Conservation (phyloP, 1,284 basidiomycete genomes). For the Ganoderma sp. region DNA sequence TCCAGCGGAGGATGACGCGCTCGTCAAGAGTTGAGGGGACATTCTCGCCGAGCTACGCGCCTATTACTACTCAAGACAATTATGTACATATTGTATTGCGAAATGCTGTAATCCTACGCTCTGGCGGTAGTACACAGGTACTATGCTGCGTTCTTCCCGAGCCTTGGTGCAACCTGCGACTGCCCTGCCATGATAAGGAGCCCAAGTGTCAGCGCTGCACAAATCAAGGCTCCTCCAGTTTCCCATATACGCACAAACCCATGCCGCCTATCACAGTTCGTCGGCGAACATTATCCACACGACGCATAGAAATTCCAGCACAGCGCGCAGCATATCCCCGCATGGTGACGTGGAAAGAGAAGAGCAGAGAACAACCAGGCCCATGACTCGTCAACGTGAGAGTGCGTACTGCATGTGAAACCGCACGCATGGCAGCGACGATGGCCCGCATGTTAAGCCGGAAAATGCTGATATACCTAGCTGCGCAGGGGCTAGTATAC, state of each 20-base stretch:
- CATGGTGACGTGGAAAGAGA: not conserved
- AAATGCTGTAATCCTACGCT: not conserved
- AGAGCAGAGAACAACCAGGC: not conserved
- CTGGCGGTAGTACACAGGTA: no score
- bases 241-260: not conserved
- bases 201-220: not conserved
- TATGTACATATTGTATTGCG: no score
- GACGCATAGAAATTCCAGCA: no score
- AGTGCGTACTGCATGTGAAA: not conserved
- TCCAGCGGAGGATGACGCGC: no score
- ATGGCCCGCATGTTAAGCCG: not conserved
- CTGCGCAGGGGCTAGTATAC: not conserved
- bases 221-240: not conserved
- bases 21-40: no score
- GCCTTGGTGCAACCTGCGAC: not conserved
- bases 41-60: no score
- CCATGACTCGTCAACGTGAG: not conserved
- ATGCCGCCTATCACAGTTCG: not conserved
- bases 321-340: no score
- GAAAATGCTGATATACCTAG: not conserved
- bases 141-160: no score
- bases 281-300: not conserved
- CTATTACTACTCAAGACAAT: no score
- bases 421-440: not conserved
- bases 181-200: not conserved